Base-by-base conservation (phyloP, 2,329 filamentous ascomycete genomes). In the Xylariaceae sp. region DNA sequence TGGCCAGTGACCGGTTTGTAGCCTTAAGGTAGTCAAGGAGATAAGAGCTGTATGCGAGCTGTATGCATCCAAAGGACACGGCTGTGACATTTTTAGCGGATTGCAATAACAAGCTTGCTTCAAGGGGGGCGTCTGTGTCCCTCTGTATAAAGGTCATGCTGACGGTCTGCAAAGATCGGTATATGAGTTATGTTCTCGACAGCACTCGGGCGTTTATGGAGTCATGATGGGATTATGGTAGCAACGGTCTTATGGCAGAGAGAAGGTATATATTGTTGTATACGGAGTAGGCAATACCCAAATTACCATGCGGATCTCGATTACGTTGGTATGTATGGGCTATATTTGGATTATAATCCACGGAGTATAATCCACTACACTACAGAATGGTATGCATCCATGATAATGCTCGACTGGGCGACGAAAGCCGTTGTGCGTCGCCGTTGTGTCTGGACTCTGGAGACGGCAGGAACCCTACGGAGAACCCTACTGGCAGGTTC, bases 81-180 rank as follows among this genome's bases (percentile, higher is more conserved):
- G 50, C 34, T 50, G 51, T 30, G 45, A 30, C 52, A 55, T 53
- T 15, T 53, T 39, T 34, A 42, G 53, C 48, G 59, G 54, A 53
- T 53, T 37, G 5, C 15, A 56, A 55, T 51, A 44, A 35, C 30
- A 59, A 59, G 37, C 9, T 56, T 49, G 42, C 45, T 44, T 50
- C 23, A 30, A 8, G 17, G 37, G 23, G 49, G 59, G 44, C 44
- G 35, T 18, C 17, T 50, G 18, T 50, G 13, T 51, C 56, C 37
- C 45, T 55, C 23, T 63, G 52, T 64, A 63, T 61, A 64, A 63
- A 63, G 54, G 57, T 42, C 42, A 58, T 55, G 57, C 55, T n/a
- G 45, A 58, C 54, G 60, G 51, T 59, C 60, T 61, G 56, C 60
- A 57, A 64, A 62, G 58, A 62, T 61, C 61, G 54, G 58, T 57